phyloP scores from a whole-genome alignment of 441 rosid genomes.

The Euphorbia schlechtendalii region DNA sequence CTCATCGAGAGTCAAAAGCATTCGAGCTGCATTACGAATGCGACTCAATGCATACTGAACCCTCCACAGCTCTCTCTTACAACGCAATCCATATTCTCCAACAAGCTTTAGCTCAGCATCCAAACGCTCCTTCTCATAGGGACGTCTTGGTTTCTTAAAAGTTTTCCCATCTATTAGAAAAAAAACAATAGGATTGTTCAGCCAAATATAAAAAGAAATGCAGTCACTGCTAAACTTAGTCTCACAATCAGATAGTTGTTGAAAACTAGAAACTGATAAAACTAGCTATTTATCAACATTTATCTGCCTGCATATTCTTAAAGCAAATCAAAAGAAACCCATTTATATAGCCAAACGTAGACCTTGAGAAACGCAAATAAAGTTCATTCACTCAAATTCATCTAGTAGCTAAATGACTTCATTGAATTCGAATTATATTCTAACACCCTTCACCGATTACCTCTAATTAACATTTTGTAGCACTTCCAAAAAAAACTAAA shows the following conservation, averaged over 20 bases:
- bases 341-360: neutral
- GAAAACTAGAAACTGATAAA: too few relatives aligned
- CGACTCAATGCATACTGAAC: conserved; percentile 81
- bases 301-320: too few relatives aligned
- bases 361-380: neutral
- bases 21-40: conserved; percentile 77
- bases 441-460: neutral
- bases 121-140: conserved; percentile 85
- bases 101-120: conserved; percentile 82
- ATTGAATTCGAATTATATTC: neutral
- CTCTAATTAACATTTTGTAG: neutral
- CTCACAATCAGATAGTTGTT: neutral
- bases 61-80: conserved; percentile 92
- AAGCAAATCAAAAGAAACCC: too few relatives aligned
- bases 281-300: too few relatives aligned
- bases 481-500: neutral
- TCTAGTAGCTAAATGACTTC: neutral
- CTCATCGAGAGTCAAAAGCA: conserved; percentile 80
- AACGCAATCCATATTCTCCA: conserved; percentile 76
- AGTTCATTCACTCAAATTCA: neutral
- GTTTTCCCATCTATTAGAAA: conserved; percentile 68
- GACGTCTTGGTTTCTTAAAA: conserved; percentile 89
- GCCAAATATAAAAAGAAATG: neutral
- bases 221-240: neutral
- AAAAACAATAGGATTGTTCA: neutral